Evolutionary conservation across 768 basidiomycete species (phyloP), one percentile per base, ranked within the genome.

Genomic region (Lepiota venenata): DNA sequence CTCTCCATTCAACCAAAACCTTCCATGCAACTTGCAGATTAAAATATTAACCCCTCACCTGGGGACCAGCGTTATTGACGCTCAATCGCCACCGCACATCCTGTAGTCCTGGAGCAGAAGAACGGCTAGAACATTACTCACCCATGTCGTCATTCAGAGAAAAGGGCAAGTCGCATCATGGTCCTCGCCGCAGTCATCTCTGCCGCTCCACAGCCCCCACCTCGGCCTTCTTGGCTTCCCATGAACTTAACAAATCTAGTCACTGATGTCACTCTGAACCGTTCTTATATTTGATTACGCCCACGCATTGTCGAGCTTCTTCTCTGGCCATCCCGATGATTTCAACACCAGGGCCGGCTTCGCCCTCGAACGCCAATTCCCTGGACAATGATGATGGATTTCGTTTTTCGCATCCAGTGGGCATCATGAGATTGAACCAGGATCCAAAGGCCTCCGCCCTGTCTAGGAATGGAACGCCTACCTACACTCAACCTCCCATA

Each of bases 191-290:
- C 21, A 20, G 15, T 32, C 32, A 32, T n/a, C 14, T 15, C n/a
- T 18, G 25, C 16, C 39, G 12, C 29, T 18, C 6, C 11, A 35
- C 8, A 39, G 14, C 27, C 37, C 43, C 12, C 35, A 25, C 25
- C 25, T 25, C 25, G 25, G 25, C 25, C 25, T 25, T 25, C 3
- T 25, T 25, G 25, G 25, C 5, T 25, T 25, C 3, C 25, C 25
- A 25, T 25, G 25, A 25, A 25, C 25, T 25, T 25, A 5, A 5
- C 25, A 25, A 25, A 2, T 36, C 18, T 51, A 27, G 32, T 46
- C 38, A 35, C 43, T 52, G 51, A 52, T 53, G 52, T 45, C 52
- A 53, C 37, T 39, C 22, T 20, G 6, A 22, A 14, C 42, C n/a
- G n/a, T 43, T 52, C 44, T 52, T 45, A 38, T 38, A 21, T 20